Percentiles rank a stretch among this genome's conserved stretches.
Conservation (phyloP, 176 grass and related monocot genomes). For the Carex kokanica region DNA sequence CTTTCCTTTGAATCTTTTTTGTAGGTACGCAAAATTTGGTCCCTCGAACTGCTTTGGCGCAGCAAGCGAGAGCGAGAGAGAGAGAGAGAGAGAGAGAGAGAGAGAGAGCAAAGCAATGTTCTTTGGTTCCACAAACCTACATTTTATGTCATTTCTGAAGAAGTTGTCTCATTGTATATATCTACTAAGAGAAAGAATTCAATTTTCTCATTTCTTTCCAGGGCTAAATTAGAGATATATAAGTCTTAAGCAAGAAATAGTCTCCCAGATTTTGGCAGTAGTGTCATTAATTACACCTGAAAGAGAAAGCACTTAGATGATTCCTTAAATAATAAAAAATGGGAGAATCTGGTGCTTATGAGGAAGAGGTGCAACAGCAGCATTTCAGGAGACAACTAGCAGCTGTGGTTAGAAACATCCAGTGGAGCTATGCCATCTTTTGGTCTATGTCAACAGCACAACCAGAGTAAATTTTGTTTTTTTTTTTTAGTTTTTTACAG, state of each 20-base stretch:
- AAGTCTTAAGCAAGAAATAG: background rate
- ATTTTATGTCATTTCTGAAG: background rate
- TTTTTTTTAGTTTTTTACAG: background rate
- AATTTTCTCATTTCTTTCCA: slow-evolving; percentile 2
- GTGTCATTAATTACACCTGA: background rate
- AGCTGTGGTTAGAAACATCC: slow-evolving; percentile 52
- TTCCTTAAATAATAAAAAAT: slow-evolving; percentile 9
- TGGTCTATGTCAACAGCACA: slow-evolving; percentile 57
- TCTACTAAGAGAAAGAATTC: background rate
- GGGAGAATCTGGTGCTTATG: slow-evolving; percentile 14
- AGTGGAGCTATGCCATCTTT: slow-evolving; percentile 87
- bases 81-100: background rate
- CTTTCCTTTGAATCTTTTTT: background rate
- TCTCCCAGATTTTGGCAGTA: background rate
- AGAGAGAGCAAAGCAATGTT: background rate
- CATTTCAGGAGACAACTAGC: slow-evolving; percentile 57
- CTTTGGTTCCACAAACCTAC: background rate
- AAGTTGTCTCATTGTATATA: background rate
- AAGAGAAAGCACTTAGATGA: background rate
- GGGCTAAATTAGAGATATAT: background rate
- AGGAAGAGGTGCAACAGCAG: slow-evolving; percentile 26
- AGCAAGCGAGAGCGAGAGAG: background rate
- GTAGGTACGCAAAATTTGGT: background rate
- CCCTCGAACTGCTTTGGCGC: background rate
- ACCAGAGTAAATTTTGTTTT: slow-evolving; percentile 47